Evolutionary conservation across 441 rosid species (phyloP), one percentile per base, ranked within the genome.

Genomic region (Bruguiera hainesii): DNA sequence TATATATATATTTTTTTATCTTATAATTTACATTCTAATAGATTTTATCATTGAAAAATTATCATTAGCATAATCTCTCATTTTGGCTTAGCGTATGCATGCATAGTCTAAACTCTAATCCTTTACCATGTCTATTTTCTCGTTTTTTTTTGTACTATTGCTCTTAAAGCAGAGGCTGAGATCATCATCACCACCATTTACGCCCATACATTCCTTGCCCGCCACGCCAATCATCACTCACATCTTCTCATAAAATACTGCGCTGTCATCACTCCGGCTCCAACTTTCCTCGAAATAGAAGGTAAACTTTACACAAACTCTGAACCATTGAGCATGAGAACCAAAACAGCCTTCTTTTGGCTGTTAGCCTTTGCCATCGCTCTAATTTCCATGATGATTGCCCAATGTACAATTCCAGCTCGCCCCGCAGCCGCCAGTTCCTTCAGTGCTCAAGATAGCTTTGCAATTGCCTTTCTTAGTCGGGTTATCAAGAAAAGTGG

Each of bases 171-270:
- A 61, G 23, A 60, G 64, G 55, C 48, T 21, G 35, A 61, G 20
- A 78, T 65, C 64, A 79, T 67, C 67, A 73, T 39, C 39, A 37
- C 13, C 74, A 56, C 46, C 60, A 8, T 42, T 31, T 25, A 42
- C 29, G 63, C 71, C 71, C 67, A 59, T 66, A 77, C 78, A 56
- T 80, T 74, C 13, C 88, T 82, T 79, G n/a, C 75, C 80, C 78
- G 83, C 79, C 79, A 81, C 79, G 85, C 56, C 75, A 82, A 71
- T 59, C 81, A 72, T 76, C 69, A 39, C 42, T 57, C 50, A 56
- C 62, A 35, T 52, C 72, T 25, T 33, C 70, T 2, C 62, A 7
- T 18, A 19, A 58, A 25, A 33, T 55, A 29, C 42, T 52, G 26
- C 20, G 1, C 23, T 53, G 50, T 19, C 39, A 48, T 60, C 70